A percentile compares a stretch with the other conserved stretches of the same genome.
phyloP scores from a whole-genome alignment of 306 rosid genomes.

The Quercus agrifolia region DNA sequence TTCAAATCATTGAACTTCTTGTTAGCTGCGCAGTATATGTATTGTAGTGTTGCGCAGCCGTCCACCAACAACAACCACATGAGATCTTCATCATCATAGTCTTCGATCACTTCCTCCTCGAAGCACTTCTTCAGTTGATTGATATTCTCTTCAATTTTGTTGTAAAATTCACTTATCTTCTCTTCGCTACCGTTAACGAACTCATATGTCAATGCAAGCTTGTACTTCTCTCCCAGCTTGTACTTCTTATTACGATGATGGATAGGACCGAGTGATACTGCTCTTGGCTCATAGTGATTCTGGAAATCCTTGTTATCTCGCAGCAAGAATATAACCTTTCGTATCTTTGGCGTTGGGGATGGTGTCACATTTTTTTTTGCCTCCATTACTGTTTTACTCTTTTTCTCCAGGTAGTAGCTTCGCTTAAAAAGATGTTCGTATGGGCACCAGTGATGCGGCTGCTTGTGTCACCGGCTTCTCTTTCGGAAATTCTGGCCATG shows the following conservation, averaged over 20 bases:
- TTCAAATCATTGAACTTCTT: background rate
- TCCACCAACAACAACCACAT: slow-evolving; percentile 24
- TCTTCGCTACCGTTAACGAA: background rate
- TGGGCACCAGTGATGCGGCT: too few species aligned
- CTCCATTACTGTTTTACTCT: background rate
- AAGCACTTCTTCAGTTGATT: background rate
- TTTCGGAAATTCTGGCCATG: too few species aligned
- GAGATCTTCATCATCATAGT: background rate
- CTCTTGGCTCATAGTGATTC: slow-evolving; percentile 13
- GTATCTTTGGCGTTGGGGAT: slow-evolving; percentile 5
- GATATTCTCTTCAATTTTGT: background rate
- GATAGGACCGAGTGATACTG: slow-evolving; percentile 18
- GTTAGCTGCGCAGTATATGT: background rate
- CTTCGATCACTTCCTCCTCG: background rate
- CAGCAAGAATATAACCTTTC: background rate
- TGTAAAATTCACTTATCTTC: accelerated
- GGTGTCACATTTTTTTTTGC: background rate
- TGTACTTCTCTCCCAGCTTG: background rate
- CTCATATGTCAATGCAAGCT: background rate
- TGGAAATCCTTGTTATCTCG: background rate
- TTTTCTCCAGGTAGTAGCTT: slow-evolving; percentile 2
- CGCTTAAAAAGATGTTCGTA: too few species aligned
- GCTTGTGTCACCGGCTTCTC: too few species aligned
- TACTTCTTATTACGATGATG: background rate
- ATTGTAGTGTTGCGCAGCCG: slow-evolving; percentile 16